A percentile compares a stretch with the other conserved stretches of the same genome.
These are phyloP conservation scores for Trichoderma sp. DNA, from an alignment of 2,329 filamentous ascomycete species.

Conservation along the genomic window DNA sequence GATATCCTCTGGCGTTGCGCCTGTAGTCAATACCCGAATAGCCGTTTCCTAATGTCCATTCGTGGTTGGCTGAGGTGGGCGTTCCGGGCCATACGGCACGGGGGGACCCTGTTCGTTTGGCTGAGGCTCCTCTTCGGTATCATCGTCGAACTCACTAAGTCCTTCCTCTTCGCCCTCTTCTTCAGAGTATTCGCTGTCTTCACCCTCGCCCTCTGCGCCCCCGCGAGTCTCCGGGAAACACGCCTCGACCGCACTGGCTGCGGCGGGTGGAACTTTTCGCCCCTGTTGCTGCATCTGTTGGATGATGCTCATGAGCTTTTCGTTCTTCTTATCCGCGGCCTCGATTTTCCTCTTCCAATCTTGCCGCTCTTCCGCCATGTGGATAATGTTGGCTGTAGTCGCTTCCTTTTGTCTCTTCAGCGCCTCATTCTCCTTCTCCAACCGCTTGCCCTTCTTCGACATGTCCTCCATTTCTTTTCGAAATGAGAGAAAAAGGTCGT, in stretches of 20 bases:
- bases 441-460: slow-evolving; percentile 96
- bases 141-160: slow-evolving; percentile 64
- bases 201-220: slow-evolving; percentile 54
- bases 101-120: slow-evolving; percentile 35
- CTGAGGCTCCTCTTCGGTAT: slow-evolving; percentile 51
- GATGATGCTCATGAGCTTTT: slow-evolving; percentile 90
- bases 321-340: slow-evolving; percentile 66
- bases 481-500: slow-evolving; percentile 95
- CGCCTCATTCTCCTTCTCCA: slow-evolving; percentile 93
- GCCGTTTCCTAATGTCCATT: slow-evolving; percentile 44
- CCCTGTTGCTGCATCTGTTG: slow-evolving; percentile 96
- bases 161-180: slow-evolving; percentile 61
- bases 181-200: slow-evolving; percentile 63
- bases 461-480: slow-evolving; percentile 99
- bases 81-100: slow-evolving; percentile 48
- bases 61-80: slow-evolving; percentile 43
- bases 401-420: slow-evolving; percentile 90
- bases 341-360: slow-evolving; percentile 68
- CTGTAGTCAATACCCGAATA: slow-evolving; percentile 18
- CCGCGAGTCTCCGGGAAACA: slow-evolving; percentile 54
- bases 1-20: not conserved
- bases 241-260: slow-evolving; percentile 56
- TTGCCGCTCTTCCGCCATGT: slow-evolving; percentile 95
- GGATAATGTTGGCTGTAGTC: slow-evolving; percentile 90
- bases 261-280: slow-evolving; percentile 67